A percentile compares a stretch with the other conserved stretches of the same genome.
phyloP scores from a whole-genome alignment of 176 grass and related monocot species.

The Triticum aestivum region IWGSC_CS_RefSeq_v2.1 NC_057804.1:509446095-509446594 shows the following conservation, averaged over 20 bases:
- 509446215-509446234: neutral
- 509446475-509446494: neutral
- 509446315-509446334: slow-evolving; percentile 20
- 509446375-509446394: slow-evolving; percentile 20
- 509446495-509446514: neutral
- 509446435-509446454: neutral
- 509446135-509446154: slow-evolving; percentile 30
- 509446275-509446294: slow-evolving; percentile 22
- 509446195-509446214: slow-evolving; percentile 10
- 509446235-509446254: neutral
- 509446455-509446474: neutral
- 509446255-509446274: neutral
- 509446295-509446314: slow-evolving; percentile 7
- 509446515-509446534: neutral
- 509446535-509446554: neutral
- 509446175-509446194: neutral
- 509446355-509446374: neutral
- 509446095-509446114: slow-evolving; percentile 72
- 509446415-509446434: neutral
- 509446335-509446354: slow-evolving; percentile 7
- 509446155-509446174: slow-evolving; percentile 28
- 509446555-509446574: neutral
- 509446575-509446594: neutral
- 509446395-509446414: neutral
- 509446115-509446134: slow-evolving; percentile 56